A percentile compares a stretch with the other conserved stretches of the same genome.
phyloP scores from a whole-genome alignment of 1,284 basidiomycete genomes.

The Ustilago shanxiensis region DNA sequence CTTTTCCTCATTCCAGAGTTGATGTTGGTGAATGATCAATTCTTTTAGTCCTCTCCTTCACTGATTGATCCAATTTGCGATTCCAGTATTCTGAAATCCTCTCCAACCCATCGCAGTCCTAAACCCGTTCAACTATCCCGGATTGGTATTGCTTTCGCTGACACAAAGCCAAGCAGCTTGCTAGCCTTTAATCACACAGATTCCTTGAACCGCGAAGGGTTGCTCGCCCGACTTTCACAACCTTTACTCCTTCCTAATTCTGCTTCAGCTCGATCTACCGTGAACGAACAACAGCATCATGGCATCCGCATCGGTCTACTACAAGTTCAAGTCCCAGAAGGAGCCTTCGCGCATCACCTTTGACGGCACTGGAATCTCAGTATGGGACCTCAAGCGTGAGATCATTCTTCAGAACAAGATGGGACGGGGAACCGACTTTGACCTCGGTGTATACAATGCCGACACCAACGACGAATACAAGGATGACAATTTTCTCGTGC shows the following conservation, averaged over 20 bases:
- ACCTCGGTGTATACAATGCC: slow-evolving; percentile 80
- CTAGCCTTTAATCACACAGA: not conserved
- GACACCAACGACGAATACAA: slow-evolving; percentile 78
- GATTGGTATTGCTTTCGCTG: not conserved
- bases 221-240: not conserved
- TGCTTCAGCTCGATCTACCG: not conserved
- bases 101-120: not conserved
- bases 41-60: slow-evolving; percentile 30
- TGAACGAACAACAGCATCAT: slow-evolving; percentile 37
- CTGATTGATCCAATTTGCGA: slow-evolving; percentile 41
- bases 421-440: slow-evolving; percentile 96
- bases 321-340: slow-evolving; percentile 95
- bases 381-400: slow-evolving; percentile 99
- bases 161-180: not conserved
- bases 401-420: slow-evolving; percentile 96
- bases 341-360: slow-evolving; percentile 95
- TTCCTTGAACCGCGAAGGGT: not conserved
- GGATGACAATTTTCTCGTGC: slow-evolving; percentile 90
- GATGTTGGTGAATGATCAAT: slow-evolving; percentile 57
- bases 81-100: slow-evolving; percentile 22
- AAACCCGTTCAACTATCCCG: not conserved
- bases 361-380: slow-evolving; percentile 97
- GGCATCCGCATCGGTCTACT: slow-evolving; percentile 80
- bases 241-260: not conserved
- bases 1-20: slow-evolving; percentile 25